phyloP scores from a whole-genome alignment of 176 grass and related monocot genomes.

The Neostapfia colusana region DNA sequence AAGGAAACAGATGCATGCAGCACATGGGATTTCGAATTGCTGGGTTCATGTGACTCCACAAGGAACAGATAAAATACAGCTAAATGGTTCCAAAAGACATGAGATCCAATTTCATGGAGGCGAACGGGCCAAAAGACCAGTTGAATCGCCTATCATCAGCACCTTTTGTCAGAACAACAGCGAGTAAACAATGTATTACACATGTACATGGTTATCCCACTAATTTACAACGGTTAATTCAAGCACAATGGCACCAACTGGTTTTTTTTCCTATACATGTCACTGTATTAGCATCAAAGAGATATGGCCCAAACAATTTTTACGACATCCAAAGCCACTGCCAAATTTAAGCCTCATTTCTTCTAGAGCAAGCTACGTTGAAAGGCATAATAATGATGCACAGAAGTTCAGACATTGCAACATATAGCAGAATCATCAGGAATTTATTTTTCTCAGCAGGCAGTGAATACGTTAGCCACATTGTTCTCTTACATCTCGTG shows the following conservation, averaged over 20 bases:
- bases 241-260: not conserved
- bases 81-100: not conserved
- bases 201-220: constrained; percentile 7
- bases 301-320: not conserved
- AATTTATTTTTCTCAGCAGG: constrained; percentile 9
- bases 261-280: constrained; percentile 32
- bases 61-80: not conserved
- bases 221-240: constrained; percentile 9
- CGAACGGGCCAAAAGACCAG: not conserved
- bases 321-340: not conserved
- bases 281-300: constrained; percentile 14
- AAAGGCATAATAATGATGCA: not conserved
- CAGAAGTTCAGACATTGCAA: constrained; percentile 24
- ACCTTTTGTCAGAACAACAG: not conserved
- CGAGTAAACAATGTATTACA: not conserved
- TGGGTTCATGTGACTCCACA: constrained; percentile 19
- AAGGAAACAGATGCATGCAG: constrained; percentile 6
- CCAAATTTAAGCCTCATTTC: constrained; percentile 19
- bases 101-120: not conserved
- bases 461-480: constrained; percentile 23
- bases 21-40: not conserved
- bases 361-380: not conserved
- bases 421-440: not conserved
- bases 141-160: not conserved
- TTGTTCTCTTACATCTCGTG: not conserved